These are phyloP conservation scores for Cryptosporidium baileyi DNA, from an alignment of 169 alveolate species.

Conservation along the genomic window DNA sequence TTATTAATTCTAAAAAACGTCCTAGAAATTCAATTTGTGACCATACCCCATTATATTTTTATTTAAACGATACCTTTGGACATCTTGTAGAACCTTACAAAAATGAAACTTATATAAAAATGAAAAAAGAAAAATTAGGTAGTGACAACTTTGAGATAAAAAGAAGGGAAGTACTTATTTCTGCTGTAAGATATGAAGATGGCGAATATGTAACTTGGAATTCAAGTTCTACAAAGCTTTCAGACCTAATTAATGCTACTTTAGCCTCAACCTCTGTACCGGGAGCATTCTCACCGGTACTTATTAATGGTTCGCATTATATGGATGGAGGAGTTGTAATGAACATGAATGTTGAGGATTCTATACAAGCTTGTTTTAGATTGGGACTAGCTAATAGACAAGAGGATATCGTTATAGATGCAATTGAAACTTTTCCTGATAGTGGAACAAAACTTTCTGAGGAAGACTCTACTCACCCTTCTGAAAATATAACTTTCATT, in stretches of 20 bases:
- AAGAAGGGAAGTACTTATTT: slow-evolving; percentile 53
- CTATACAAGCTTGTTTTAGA: slow-evolving; percentile 56
- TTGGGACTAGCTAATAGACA: slow-evolving; percentile 53
- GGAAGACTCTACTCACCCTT: not conserved
- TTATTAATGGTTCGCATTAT: slow-evolving; percentile 53
- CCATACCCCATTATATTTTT: slow-evolving; percentile 12
- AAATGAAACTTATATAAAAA: slow-evolving; percentile 25
- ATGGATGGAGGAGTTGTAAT: slow-evolving; percentile 64
- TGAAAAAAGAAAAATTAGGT: not conserved
- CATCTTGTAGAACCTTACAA: slow-evolving; percentile 39
- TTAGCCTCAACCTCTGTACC: slow-evolving; percentile 67
- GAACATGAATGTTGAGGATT: slow-evolving; percentile 63
- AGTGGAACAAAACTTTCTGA: not conserved
- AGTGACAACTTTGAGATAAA: slow-evolving; percentile 1
- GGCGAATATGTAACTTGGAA: slow-evolving; percentile 63
- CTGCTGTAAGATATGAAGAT: slow-evolving; percentile 68
- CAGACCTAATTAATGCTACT: slow-evolving; percentile 56
- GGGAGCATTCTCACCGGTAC: slow-evolving; percentile 65
- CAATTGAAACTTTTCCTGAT: slow-evolving; percentile 62
- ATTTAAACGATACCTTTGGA: slow-evolving; percentile 50
- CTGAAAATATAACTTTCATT: slow-evolving; percentile 9
- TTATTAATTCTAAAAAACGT: slow-evolving; percentile 12
- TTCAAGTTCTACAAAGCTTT: slow-evolving; percentile 19
- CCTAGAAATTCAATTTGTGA: slow-evolving; percentile 48
- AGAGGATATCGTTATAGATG: slow-evolving; percentile 63